Base-by-base conservation (phyloP, 2,329 filamentous ascomycete genomes). In the Dendrostoma leiphaemia region DNA sequence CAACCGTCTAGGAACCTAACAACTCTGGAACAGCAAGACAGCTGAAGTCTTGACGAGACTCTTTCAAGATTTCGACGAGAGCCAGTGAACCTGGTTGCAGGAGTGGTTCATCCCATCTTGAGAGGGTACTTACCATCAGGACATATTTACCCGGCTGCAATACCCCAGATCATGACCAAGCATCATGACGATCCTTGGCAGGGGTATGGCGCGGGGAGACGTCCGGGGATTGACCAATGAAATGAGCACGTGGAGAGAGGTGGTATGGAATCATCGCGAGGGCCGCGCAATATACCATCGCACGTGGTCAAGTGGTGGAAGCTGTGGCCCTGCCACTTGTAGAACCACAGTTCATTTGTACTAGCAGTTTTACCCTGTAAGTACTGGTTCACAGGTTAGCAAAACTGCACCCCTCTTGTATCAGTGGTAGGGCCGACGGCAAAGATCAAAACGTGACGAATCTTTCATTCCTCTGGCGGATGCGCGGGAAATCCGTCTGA, bases 61-160 rank as follows among this genome's bases (percentile, higher is more conserved):
- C 19, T 29, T n/a, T 15, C 26, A 13, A 13, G 24, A 28, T 10
- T 40, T n/a, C 24, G 15, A 6, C 5, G 23, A 29, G 12, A 13
- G 19, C n/a, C 44, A 24, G 44, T 24, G 19, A 19, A 24, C 29
- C 31, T 21, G 7, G 32, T 35, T 29, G 29, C 31, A 34, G n/a
- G 41, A 46, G 41, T 23, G n/a, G 40, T 47, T 47, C 29, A 35
- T 54, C 50, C 29, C 29, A 41, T 45, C 46, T 17, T 32, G 9
- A 15, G 23, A 41, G 38, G 38, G 21, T 6, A 40, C 13, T 41
- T 6, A 40, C 13, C 26, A 41, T 41, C 38, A 41, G 13, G 38
- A 41, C 23, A 41, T 41, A 41, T 41, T 15, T 19, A n/a, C 13
- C n/a, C n/a, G 15, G 41, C 13, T 7, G 41, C n/a, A n/a, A n/a